Conservation (phyloP, 148 eudicot genomes). For the Camellia granthamiana region DNA sequence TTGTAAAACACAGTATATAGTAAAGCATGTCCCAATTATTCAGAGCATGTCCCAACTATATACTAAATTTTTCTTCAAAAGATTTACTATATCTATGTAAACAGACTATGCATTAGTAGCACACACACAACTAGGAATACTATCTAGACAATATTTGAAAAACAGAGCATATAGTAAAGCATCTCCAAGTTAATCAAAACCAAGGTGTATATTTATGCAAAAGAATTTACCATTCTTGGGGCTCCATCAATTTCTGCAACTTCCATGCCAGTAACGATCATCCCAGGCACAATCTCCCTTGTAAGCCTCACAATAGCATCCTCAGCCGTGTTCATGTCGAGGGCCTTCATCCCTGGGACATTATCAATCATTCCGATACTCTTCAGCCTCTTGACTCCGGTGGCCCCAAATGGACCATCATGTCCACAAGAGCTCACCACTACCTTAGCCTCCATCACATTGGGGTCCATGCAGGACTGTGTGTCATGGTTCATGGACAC, state of each 20-base stretch:
- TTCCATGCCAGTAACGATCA: constrained; percentile 98
- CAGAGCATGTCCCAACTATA: too few relatives aligned
- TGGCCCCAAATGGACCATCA: constrained; percentile 95
- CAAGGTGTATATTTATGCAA: neutral
- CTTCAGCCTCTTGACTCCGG: constrained; percentile 85
- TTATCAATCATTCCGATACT: constrained; percentile 74
- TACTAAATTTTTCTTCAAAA: too few relatives aligned
- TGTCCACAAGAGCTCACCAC: constrained; percentile 97
- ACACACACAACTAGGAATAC: too few relatives aligned
- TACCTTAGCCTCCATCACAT: constrained; percentile 90
- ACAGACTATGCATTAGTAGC: too few relatives aligned
- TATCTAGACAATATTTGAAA: too few relatives aligned
- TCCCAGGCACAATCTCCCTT: constrained; percentile 89
- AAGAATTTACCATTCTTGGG: constrained; percentile 72
- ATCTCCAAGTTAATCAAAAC: neutral
- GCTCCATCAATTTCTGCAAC: constrained; percentile 97
- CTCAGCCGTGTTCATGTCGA: constrained; percentile 92
- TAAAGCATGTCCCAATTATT: too few relatives aligned
- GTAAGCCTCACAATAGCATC: constrained; percentile 87
- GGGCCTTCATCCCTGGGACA: constrained; percentile 96
- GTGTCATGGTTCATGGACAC: constrained; percentile 95
- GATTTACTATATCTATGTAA: too few relatives aligned
- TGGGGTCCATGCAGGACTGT: constrained; percentile 97
- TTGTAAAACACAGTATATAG: too few relatives aligned
- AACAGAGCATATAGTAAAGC: neutral